A percentile compares a stretch with the other conserved stretches of the same genome.
These are phyloP conservation scores for Bondarzewia mesenterica DNA, from an alignment of 1,284 basidiomycete species.

Conservation along the genomic window DNA sequence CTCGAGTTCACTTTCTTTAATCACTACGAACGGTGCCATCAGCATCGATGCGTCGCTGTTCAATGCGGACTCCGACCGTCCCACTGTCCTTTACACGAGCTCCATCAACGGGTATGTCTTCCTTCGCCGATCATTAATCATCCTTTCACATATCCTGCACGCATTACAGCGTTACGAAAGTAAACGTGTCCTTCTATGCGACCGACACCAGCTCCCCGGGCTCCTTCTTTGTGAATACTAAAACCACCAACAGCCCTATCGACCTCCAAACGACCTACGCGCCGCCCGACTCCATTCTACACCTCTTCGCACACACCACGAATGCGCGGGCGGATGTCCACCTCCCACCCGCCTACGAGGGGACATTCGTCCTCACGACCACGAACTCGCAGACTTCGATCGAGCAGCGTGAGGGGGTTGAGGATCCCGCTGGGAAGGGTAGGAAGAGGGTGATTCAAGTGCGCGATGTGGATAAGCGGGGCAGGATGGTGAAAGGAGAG, in stretches of 20 bases:
- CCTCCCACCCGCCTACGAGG: slow-evolving; percentile 36
- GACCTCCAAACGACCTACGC: slow-evolving; percentile 24
- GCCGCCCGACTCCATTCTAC: slow-evolving; percentile 32
- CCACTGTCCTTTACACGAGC: slow-evolving; percentile 19
- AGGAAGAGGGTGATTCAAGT: slow-evolving; percentile 20
- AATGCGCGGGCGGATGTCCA: slow-evolving; percentile 22
- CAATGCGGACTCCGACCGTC: slow-evolving; percentile 18
- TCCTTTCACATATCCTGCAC: background rate
- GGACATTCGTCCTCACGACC: slow-evolving; percentile 26
- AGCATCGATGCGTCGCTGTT: slow-evolving; percentile 24
- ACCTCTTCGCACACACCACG: slow-evolving; percentile 24
- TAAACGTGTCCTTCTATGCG: slow-evolving; percentile 21
- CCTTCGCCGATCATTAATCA: background rate
- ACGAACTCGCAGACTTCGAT: slow-evolving; percentile 17
- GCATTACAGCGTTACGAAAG: slow-evolving; percentile 21
- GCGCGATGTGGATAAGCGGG: background rate
- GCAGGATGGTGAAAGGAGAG: background rate
- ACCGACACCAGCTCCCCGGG: slow-evolving; percentile 19
- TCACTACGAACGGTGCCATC: slow-evolving; percentile 31
- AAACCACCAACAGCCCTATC: slow-evolving; percentile 20
- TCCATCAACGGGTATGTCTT: slow-evolving; percentile 32
- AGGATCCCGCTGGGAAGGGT: slow-evolving; percentile 32
- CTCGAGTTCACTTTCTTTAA: slow-evolving; percentile 25
- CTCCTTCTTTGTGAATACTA: slow-evolving; percentile 20
- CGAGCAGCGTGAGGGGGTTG: slow-evolving; percentile 15